Conservation (phyloP, 257 asterid species). For the Asclepias syriaca region DNA sequence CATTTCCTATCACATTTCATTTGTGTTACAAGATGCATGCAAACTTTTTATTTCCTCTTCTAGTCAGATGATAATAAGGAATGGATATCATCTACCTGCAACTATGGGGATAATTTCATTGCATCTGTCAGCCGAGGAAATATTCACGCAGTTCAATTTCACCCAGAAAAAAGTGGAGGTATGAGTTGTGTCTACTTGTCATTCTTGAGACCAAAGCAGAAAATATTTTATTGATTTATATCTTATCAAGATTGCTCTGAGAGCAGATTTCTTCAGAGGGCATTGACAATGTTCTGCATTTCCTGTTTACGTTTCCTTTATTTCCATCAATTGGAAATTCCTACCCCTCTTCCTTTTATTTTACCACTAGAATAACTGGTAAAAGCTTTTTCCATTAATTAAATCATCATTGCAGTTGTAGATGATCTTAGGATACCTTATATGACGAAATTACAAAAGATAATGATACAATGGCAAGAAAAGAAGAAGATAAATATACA, state of each 20-base stretch:
- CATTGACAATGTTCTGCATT: neutral
- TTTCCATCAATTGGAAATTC: constrained; percentile 7
- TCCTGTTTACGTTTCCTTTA: neutral
- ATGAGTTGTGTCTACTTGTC: constrained; percentile 8
- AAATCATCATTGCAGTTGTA: neutral
- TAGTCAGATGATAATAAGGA: constrained; percentile 80
- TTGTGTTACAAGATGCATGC: neutral
- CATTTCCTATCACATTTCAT: constrained; percentile 4
- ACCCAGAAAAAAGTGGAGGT: constrained; percentile 99
- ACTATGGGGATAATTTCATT: constrained; percentile 69
- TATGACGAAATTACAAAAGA: no score
- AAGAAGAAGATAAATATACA: no score
- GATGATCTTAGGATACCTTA: neutral
- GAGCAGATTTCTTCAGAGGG: neutral
- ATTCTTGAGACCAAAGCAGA: neutral
- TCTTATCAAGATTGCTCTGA: neutral
- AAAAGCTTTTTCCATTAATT: neutral
- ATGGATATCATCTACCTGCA: constrained; percentile 87
- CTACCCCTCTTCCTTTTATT: constrained; percentile 1
- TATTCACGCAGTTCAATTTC: constrained; percentile 94
- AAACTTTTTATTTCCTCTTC: constrained; percentile 12
- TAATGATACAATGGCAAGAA: no score
- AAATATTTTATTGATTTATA: neutral
- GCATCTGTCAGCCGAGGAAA: constrained; percentile 87
- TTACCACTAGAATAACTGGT: neutral